A percentile compares a stretch with the other conserved stretches of the same genome.
phyloP scores from a whole-genome alignment of 257 asterid species.

The Anisodus tanguticus region DNA sequence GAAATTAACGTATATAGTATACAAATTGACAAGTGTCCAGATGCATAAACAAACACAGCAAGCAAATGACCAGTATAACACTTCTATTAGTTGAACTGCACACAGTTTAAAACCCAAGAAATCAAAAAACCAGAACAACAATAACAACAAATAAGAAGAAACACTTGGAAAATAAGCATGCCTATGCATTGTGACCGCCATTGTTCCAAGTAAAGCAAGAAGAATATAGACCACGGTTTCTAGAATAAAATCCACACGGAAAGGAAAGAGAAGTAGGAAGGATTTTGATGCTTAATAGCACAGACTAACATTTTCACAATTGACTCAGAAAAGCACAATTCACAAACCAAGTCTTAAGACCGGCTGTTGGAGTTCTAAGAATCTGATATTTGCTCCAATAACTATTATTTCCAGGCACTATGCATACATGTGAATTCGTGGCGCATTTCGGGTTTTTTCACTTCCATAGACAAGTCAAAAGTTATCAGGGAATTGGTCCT shows the following conservation, averaged over 20 bases:
- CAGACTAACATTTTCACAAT: background rate
- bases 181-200: background rate
- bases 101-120: background rate
- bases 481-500: background rate
- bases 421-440: background rate
- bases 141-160: background rate
- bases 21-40: background rate
- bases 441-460: background rate
- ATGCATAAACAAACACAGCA: background rate
- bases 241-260: background rate
- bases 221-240: background rate
- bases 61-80: background rate
- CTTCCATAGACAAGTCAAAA: background rate
- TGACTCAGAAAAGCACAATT: background rate
- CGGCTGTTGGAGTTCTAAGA: background rate
- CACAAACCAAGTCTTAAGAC: background rate
- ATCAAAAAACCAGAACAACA: background rate
- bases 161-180: background rate
- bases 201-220: background rate
- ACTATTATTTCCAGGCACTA: background rate
- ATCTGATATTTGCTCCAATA: background rate
- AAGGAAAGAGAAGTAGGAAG: background rate
- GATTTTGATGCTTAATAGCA: background rate
- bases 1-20: background rate
- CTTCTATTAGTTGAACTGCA: background rate